phyloP scores from a whole-genome alignment of 179 eudicot species.

The Silene noctiflora region DNA sequence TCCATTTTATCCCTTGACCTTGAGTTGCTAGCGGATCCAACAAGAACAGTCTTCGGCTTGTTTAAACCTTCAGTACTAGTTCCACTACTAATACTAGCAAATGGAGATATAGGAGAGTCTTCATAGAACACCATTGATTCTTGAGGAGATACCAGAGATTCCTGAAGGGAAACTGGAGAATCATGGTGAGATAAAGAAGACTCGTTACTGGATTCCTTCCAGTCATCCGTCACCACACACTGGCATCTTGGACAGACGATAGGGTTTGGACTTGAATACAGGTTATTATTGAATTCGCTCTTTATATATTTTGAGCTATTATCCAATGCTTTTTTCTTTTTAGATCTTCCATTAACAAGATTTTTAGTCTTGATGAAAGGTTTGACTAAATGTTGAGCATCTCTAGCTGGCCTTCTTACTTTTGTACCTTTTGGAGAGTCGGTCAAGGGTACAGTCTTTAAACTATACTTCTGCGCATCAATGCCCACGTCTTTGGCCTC shows the following conservation, averaged over 20 bases:
- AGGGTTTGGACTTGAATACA: conserved; percentile 41
- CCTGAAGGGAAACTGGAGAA: conserved; percentile 31
- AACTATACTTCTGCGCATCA: conserved; percentile 34
- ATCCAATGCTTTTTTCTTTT: conserved; percentile 39
- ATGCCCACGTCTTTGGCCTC: conserved; percentile 34
- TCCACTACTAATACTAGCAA: conserved; percentile 28
- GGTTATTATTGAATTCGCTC: conserved; percentile 34
- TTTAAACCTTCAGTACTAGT: conserved; percentile 23
- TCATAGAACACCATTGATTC: conserved; percentile 22
- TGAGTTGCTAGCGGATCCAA: conserved; percentile 26
- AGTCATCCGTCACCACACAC: conserved; percentile 53
- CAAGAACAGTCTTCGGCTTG: conserved; percentile 24
- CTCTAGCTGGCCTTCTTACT: conserved; percentile 42
- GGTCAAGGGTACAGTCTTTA: conserved; percentile 38
- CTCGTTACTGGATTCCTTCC: conserved; percentile 39
- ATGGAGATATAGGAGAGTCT: conserved; percentile 36
- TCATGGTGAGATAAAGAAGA: conserved; percentile 29
- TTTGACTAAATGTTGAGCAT: conserved; percentile 48
- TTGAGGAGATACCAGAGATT: conserved; percentile 25
- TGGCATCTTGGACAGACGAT: conserved; percentile 81
- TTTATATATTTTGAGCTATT: conserved; percentile 29
- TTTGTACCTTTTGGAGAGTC: conserved; percentile 45
- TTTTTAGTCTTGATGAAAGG: conserved; percentile 56
- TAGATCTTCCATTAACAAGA: conserved; percentile 51
- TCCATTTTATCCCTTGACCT: conserved; percentile 38